Evolutionary conservation across 257 asterid species (phyloP), one percentile per base, ranked within the genome.

Genomic region (Salvia rosmarinus): DNA sequence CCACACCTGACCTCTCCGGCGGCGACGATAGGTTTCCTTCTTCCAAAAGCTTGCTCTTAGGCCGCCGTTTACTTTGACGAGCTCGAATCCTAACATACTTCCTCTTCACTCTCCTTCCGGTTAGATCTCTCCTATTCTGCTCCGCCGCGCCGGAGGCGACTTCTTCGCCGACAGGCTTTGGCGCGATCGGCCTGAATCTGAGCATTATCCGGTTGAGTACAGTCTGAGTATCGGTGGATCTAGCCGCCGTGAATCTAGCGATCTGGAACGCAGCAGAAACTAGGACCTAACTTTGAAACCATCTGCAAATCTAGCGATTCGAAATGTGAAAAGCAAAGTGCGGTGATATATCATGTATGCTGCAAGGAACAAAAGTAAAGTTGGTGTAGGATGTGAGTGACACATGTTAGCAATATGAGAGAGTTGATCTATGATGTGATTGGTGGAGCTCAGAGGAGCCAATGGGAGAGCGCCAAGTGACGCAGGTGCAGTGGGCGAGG

Each of bases 141-240:
- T 44, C 77, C 51, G 47, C 50, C 6, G 73, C 39, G 40, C 19
- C 70, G 75, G 80, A 47, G 44, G 19, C 6, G 4, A 37, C 20
- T 0, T 74, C 78, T 0, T 67, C 79, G 17, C 72, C 82, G 55
- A 52, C 69, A 23, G 88, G 88, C 73, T 81, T 84, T 6, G 88
- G 88, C n/a, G 86, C 86, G n/a, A 84, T 84, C 66, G 88, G 88
- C 55, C 88, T 75, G 81, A 84, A 84, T 43, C 80, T 68, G 46
- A 79, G 84, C 86, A 84, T 76, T 14, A 79, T 44, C 64, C 82
- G 78, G 71, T 73, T 76, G 19, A 71, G 21, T 0, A 78, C 37
- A 23, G 79, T 56, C 59, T 32, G 72, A 34, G 11, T 51, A 4
- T 51, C 57, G 3, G 46, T 13, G 17, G 80, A 14, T 70, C 64